phyloP scores from a whole-genome alignment of 345 rosid species.

The Draba incana region DNA sequence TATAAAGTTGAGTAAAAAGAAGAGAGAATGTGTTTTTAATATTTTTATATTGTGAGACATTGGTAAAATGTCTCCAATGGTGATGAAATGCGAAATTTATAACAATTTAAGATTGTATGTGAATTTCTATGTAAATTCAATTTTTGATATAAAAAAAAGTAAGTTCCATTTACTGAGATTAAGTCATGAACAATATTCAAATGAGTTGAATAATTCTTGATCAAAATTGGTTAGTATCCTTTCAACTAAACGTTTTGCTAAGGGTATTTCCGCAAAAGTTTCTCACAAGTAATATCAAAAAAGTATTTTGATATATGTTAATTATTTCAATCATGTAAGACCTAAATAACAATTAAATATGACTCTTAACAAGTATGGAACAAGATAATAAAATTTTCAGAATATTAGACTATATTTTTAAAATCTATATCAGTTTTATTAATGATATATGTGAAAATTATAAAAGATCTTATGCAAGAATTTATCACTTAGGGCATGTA shows the following conservation, averaged over 20 bases:
- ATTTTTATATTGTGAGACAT: no score
- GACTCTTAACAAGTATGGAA: not conserved
- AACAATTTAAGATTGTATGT: no score
- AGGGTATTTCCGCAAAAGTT: not conserved
- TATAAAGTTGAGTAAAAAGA: no score
- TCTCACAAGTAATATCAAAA: conserved; percentile 6
- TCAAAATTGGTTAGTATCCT: conserved; percentile 3
- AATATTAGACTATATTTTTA: not conserved
- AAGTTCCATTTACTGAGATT: conserved; percentile 1
- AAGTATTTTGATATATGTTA: conserved; percentile 13
- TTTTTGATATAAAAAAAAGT: not conserved
- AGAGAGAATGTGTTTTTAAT: no score
- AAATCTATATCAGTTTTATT: not conserved
- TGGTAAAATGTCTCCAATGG: no score
- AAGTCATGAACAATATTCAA: conserved; percentile 8
- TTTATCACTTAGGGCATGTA: no score
- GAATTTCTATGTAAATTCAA: conserved; percentile 7
- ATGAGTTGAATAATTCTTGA: conserved; percentile 26
- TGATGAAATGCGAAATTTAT: no score
- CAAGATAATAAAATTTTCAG: not conserved
- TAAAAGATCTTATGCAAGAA: not conserved
- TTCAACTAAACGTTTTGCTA: conserved; percentile 10
- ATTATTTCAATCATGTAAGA: not conserved
- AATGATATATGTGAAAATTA: not conserved
- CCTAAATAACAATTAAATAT: not conserved